phyloP scores from a whole-genome alignment of 2,329 filamentous ascomycete genomes.

The Diaporthe citriasiana region DNA sequence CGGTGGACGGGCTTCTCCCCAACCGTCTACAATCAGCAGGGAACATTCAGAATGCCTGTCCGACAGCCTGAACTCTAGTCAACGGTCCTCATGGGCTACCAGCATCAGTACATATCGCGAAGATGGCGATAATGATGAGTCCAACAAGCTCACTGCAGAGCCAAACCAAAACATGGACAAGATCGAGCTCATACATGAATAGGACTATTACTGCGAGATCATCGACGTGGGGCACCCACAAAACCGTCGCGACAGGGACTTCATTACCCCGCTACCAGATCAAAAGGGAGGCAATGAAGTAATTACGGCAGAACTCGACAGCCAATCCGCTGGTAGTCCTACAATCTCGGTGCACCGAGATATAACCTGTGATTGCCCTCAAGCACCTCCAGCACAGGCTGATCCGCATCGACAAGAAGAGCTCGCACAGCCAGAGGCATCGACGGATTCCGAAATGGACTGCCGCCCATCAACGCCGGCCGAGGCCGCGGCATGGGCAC shows the following conservation, averaged over 20 bases:
- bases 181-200: neutral
- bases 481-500: slow-evolving; percentile 17
- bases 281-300: neutral
- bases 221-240: neutral
- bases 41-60: neutral
- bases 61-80: neutral
- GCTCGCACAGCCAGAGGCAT: neutral
- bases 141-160: neutral
- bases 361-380: neutral
- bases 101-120: neutral
- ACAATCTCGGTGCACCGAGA: neutral
- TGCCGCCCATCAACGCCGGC: neutral
- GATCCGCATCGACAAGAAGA: neutral
- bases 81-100: slow-evolving; percentile 20
- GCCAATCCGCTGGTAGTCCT: no score
- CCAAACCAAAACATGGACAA: neutral
- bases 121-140: neutral
- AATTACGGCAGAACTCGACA: no score
- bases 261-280: accelerated
- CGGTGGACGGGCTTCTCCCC: neutral
- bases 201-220: slow-evolving; percentile 8
- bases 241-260: neutral
- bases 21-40: neutral
- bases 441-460: no score
- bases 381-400: neutral